Percentiles rank a stretch among this genome's conserved stretches.
Conservation (phyloP, 345 rosid genomes). For the Acer campestre region DNA sequence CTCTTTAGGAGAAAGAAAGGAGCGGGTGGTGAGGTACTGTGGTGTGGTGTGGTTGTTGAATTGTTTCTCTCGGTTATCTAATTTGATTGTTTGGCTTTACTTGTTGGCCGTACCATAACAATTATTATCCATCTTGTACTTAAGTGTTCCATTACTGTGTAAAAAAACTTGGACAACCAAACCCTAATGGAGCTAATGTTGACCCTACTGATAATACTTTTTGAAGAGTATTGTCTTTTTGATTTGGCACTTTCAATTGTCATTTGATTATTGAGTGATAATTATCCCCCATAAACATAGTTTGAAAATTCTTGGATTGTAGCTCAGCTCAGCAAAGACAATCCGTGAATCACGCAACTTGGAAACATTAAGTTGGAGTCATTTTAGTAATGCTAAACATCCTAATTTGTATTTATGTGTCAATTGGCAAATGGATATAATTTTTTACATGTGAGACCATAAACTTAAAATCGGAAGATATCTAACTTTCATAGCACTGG, state of each 20-base stretch:
- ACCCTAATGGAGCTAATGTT: neutral
- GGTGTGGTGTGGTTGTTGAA: slow-evolving; percentile 36
- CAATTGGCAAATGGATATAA: too few relatives aligned
- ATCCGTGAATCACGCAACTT: slow-evolving; percentile 10
- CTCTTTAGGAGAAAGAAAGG: slow-evolving; percentile 38
- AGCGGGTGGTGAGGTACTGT: slow-evolving; percentile 26
- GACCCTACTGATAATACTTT: neutral
- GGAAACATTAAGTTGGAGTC: too few relatives aligned
- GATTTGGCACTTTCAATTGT: neutral
- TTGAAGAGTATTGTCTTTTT: too few relatives aligned
- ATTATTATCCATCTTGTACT: neutral
- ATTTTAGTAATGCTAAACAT: too few relatives aligned
- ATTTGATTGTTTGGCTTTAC: slow-evolving; percentile 15
- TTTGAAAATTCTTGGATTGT: neutral
- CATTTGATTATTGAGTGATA: slow-evolving; percentile 8
- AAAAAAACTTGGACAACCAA: neutral
- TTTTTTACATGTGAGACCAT: too few relatives aligned
- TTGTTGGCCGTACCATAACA: neutral
- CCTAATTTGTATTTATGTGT: too few relatives aligned
- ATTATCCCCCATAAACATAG: neutral
- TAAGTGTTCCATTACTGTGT: neutral
- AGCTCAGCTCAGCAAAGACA: neutral
- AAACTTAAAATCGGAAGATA: too few relatives aligned
- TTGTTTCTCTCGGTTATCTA: slow-evolving; percentile 30
- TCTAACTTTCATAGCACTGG: too few relatives aligned